Evolutionary conservation across 78 protist genomes (phyloP).

Genomic region (Dictyostelium purpureum): DNA sequence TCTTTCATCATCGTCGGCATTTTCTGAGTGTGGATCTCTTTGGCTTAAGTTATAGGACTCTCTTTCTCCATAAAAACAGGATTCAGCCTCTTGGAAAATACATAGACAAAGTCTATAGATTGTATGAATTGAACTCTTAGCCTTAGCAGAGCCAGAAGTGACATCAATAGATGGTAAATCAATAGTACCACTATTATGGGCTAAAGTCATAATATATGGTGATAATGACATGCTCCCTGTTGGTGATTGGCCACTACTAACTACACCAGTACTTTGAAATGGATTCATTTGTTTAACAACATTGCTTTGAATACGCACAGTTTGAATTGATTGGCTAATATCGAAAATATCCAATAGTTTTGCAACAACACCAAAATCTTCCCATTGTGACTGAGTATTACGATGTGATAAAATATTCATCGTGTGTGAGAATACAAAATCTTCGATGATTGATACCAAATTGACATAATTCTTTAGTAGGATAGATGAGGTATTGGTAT

Average conservation of each 20-base stretch:
- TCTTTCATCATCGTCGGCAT: constrained; percentile 24
- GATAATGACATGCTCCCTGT: neutral
- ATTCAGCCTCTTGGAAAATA: constrained; percentile 72
- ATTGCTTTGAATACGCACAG: neutral
- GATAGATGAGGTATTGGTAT: neutral
- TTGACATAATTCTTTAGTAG: constrained; percentile 58
- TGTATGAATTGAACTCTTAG: constrained; percentile 47
- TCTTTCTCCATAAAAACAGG: constrained; percentile 62
- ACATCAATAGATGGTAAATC: constrained; percentile 50
- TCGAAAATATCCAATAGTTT: constrained; percentile 64
- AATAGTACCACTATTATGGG: constrained; percentile 16
- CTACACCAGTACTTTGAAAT: neutral
- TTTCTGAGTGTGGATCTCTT: neutral
- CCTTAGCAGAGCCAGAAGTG: neutral
- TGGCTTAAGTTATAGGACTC: neutral
- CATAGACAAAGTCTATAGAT: constrained; percentile 40
- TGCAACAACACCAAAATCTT: constrained; percentile 64
- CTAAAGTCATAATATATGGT: constrained; percentile 34
- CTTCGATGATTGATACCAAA: constrained; percentile 63
- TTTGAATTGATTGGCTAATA: constrained; percentile 57
- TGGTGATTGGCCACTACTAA: neutral
- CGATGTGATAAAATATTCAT: constrained; percentile 62
- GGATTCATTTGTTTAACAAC: neutral
- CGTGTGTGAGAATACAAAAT: constrained; percentile 58
- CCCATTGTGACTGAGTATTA: constrained; percentile 76